Evolutionary conservation across 108 stramenopile species (phyloP), one percentile per base, ranked within the genome.

Genomic region (Halocafeteria seosinensis): DNA sequence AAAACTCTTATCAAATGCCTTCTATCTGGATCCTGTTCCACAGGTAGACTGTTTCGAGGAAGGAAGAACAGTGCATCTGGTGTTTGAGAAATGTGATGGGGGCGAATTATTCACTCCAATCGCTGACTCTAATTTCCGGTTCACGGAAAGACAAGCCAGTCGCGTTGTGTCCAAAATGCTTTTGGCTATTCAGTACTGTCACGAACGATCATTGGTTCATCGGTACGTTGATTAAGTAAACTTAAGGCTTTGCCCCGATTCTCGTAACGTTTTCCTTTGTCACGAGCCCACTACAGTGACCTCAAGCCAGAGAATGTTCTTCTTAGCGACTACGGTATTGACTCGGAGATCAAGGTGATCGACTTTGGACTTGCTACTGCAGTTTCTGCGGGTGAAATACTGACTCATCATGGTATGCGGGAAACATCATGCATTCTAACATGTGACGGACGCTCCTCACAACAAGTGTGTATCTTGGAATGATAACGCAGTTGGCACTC

Each of bases 301-400:
- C 58, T 90, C 34, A 89, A 87, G 71, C 85, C 87, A 50, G 88
- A 87, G 50, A 95, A 92, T 60, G 85, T 92, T 33, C 76, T 95
- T 77, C 88, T 84, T 69, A 77, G 76, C 38, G 73, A 71, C 17
- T 42, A 62, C 28, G 51, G 52, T 23, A 65, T 51, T 13, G 67
- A 78, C 37, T 70, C 87, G 3, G 78, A 71, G 13, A 34, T 89
- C n/a, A 86, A 87, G 62, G 63, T 94, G 47, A 87, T 94, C 62
- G 92, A 94, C 64, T 94, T 91, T 75, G 90, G 92, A 23, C 66
- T 90, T 58, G 74, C 76, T 33, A 87, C 62, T n/a, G 26, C 0
- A 58, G 30, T 65, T 73, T 62, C 21, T 29, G 61, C 66, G 25
- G 50, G 61, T 30, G 35, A 36, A 34, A 53, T 50, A 42, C 31